Evolutionary conservation across 2,329 filamentous ascomycete species (phyloP).

Genomic region (Clarireedia hainanense): DNA sequence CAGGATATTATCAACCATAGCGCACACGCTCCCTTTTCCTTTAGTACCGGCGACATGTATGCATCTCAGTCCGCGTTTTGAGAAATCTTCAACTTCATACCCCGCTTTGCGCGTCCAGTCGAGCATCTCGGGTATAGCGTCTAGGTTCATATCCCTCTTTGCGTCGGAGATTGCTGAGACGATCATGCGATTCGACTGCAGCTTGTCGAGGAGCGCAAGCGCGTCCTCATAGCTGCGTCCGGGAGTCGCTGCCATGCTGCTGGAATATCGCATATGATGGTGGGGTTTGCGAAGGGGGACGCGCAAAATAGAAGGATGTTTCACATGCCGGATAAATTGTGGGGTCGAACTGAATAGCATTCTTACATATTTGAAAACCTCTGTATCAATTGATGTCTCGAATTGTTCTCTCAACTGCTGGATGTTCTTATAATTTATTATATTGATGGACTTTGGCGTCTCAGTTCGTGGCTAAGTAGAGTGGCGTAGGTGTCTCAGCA

Average conservation of each 20-base stretch:
- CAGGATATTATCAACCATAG: constrained; percentile 59
- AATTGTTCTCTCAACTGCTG: too few species aligned
- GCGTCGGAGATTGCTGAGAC: constrained; percentile 16
- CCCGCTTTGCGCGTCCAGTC: constrained; percentile 26
- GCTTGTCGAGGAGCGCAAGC: constrained; percentile 17
- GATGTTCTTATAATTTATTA: too few species aligned
- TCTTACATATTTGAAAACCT: background rate
- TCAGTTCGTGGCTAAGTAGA: too few species aligned
- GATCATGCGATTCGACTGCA: constrained; percentile 25
- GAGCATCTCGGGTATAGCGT: constrained; percentile 29
- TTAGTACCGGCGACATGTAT: constrained; percentile 92
- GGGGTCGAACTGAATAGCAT: background rate
- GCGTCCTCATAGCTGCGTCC: constrained; percentile 18
- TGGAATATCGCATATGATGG: background rate
- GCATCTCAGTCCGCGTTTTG: constrained; percentile 26
- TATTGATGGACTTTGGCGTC: too few species aligned
- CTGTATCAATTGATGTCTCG: background rate
- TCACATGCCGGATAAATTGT: background rate
- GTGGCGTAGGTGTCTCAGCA: too few species aligned
- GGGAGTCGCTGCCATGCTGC: background rate
- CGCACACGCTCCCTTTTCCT: constrained; percentile 68
- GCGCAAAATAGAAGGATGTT: background rate
- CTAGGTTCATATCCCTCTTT: constrained; percentile 16
- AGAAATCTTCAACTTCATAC: constrained; percentile 19
- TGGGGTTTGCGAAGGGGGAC: background rate